Base-by-base conservation (phyloP, 495 filamentous ascomycete species). In the Tuber borchii region DNA sequence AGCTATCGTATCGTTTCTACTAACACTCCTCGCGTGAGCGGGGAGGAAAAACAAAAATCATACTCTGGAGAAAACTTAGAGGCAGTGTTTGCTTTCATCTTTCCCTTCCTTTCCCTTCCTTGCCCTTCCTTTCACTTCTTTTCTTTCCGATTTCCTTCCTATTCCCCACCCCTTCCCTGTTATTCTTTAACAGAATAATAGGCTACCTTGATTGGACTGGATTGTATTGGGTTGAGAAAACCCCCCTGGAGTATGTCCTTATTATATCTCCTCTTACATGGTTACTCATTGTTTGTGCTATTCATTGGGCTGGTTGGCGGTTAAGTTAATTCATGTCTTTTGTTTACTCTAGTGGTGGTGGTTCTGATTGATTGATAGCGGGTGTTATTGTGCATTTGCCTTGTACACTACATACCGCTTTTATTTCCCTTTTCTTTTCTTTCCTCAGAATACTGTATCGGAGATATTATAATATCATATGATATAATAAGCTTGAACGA, bases 381-480 rank as follows among this genome's bases (percentile, higher is more conserved):
- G 48, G 48, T 56, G 48, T 56, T n/a, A 56, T 56, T n/a, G 22
- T 56, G 48, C 48, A 71, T 71, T 56, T 76, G 22, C 70, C 43
- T 76, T 39, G 51, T 74, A 72, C 65, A 43, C n/a, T 40, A 40
- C 65, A 69, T 72, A 19, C 39, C 74, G 43, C 74, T 48, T 69
- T 76, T 73, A 69, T 68, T 70, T 76, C 74, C n/a, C 74, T 42
- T 69, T 76, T 73, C 69, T 65, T 70, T 70, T 48, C 20, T 56
- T n/a, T 56, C 26, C 48, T n/a, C 6, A 56, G 22, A 22, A 56
- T n/a, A 22, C 46, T 22, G 19, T 22, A 48, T 48, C 22, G 4
- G 46, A 48, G 46, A 48, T 20, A 48, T 48, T 22, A 9, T 48
- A 20, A 22, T 20, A 22, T 43, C 42, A 43, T 12, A 43, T 43